Percentiles rank a stretch among this genome's conserved stretches.
Conservation (phyloP, 129 eudicot genomes). For the Lonicera japonica region DNA sequence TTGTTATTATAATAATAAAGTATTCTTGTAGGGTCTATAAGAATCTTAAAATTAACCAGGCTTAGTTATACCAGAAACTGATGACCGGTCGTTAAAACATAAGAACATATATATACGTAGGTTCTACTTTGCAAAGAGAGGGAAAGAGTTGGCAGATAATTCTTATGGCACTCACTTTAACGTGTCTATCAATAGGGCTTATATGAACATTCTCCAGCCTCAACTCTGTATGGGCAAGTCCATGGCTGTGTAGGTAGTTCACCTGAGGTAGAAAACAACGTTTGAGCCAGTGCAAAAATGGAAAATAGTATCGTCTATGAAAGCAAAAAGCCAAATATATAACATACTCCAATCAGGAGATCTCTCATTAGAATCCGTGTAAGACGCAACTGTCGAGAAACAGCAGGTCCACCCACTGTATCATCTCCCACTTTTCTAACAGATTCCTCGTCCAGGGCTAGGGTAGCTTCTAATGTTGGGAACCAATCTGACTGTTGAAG, state of each 20-base stretch:
- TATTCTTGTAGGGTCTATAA: no score
- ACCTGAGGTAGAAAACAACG: slow-evolving; percentile 42
- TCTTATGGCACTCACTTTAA: slow-evolving; percentile 57
- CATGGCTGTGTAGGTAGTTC: slow-evolving; percentile 96
- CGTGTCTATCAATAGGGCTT: slow-evolving; percentile 88
- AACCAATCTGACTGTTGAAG: slow-evolving; percentile 95
- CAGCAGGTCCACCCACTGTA: slow-evolving; percentile 92
- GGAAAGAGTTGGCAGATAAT: no score
- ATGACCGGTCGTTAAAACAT: no score
- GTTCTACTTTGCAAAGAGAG: no score
- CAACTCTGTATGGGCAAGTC: slow-evolving; percentile 98
- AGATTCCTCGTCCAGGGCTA: slow-evolving; percentile 94
- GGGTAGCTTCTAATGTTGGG: slow-evolving; percentile 96
- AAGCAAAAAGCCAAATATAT: neutral
- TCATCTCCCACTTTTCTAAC: slow-evolving; percentile 91
- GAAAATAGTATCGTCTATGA: neutral
- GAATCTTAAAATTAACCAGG: no score
- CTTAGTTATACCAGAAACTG: no score
- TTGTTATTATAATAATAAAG: no score
- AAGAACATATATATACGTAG: no score
- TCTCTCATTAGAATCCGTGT: slow-evolving; percentile 88
- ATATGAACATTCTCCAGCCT: slow-evolving; percentile 92
- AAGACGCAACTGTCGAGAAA: slow-evolving; percentile 82
- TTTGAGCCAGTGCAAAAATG: slow-evolving; percentile 2
- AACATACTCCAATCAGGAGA: slow-evolving; percentile 89